Base-by-base conservation (phyloP, 1,284 basidiomycete genomes). In the Porogramme epimiltina region DNA sequence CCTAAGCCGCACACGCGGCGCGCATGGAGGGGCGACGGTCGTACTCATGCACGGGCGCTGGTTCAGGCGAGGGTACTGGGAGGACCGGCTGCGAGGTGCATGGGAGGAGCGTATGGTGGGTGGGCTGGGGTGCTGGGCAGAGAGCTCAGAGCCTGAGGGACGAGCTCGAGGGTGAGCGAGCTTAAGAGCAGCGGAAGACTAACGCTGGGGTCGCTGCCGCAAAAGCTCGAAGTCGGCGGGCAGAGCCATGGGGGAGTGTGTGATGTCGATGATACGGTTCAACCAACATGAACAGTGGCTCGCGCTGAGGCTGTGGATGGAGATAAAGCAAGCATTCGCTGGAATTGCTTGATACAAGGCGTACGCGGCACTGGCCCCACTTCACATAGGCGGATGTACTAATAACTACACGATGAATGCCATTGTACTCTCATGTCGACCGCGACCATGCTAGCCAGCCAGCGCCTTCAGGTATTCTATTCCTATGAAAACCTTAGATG, bases 141-240 rank as follows among this genome's bases (percentile, higher is more conserved):
- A 51, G 26, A 42, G 43, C 23, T n/a, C n/a, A n/a, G n/a, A n/a
- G n/a, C n/a, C n/a, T n/a, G n/a, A n/a, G n/a, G n/a, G 56, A 55
- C n/a, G 51, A 52, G 11, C 52, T 54, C 47, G 52, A 58, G n/a
- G 54, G 49, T 3, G 51, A 53, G 41, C 53, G 51, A 51, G 42
- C 51, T 4, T 49, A 49, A 41, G 56, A 58, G 51, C 49, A 51
- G 22, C 45, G 43, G 26, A 55, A 53, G 41, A 31, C n/a, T n/a
- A n/a, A 42, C n/a, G 43, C 46, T 0, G 51, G 53, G 45, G 13
- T 51, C 1, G 31, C 53, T 3, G 40, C 46, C 2, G 28, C 44
- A 22, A 52, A 47, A 43, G 34, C 33, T 26, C 43, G 42, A 15
- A 42, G 40, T 33, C 22, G 19, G 18, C 45, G n/a, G 22, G 26